These are phyloP conservation scores for Biscogniauxia sp. DNA, from an alignment of 2,329 filamentous ascomycete species.

Conservation along the genomic window DNA sequence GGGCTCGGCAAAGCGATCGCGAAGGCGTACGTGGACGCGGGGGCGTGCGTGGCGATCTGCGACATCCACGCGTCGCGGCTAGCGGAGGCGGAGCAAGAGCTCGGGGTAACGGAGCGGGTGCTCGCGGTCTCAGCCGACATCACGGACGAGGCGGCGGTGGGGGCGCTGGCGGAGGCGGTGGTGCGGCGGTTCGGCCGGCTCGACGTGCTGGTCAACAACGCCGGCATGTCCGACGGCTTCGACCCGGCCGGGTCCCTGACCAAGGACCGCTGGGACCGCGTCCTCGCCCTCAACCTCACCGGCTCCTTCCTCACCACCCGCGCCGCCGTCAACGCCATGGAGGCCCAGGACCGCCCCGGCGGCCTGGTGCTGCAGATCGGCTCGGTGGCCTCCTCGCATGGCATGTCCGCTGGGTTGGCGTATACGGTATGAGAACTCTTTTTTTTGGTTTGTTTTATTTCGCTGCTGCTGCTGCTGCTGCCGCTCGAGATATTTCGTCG, in stretches of 20 bases:
- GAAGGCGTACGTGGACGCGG: conserved; percentile 29
- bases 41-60: conserved; percentile 34
- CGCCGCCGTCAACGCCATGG: conserved; percentile 45
- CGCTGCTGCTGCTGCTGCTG: too few relatives aligned
- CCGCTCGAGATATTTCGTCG: too few relatives aligned
- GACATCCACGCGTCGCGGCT: conserved; percentile 28
- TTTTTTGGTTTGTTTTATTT: neutral
- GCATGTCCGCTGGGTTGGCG: conserved; percentile 36
- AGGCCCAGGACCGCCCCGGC: conserved; percentile 34
- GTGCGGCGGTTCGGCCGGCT: conserved; percentile 38
- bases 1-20: conserved; percentile 35
- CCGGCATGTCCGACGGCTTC: conserved; percentile 55
- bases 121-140: conserved; percentile 29
- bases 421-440: conserved; percentile 37
- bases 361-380: conserved; percentile 20
- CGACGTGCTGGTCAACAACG: conserved; percentile 56
- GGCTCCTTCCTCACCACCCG: conserved; percentile 51
- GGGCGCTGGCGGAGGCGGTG: conserved; percentile 26
- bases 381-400: conserved; percentile 8
- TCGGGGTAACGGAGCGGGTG: conserved; percentile 21
- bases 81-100: conserved; percentile 6
- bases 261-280: conserved; percentile 47
- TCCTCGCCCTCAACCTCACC: conserved; percentile 55
- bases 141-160: conserved; percentile 29
- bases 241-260: conserved; percentile 48